Conservation (phyloP, 2,329 filamentous ascomycete genomes). For the Pseudogymnoascus sp. region DNA sequence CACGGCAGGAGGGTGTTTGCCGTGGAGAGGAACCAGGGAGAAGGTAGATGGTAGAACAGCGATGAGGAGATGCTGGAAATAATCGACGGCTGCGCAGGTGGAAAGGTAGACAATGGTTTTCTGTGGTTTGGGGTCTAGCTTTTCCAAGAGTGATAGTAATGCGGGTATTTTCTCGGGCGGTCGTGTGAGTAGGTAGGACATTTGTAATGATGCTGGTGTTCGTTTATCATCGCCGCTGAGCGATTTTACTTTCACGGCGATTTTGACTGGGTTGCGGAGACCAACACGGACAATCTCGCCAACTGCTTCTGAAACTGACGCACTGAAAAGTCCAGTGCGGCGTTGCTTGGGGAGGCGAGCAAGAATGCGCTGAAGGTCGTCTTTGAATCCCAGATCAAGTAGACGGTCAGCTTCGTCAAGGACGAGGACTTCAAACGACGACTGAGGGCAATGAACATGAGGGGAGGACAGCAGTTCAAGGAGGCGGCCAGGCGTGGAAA, state of each 20-base stretch:
- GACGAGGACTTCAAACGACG: slow-evolving; percentile 84
- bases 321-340: slow-evolving; percentile 87
- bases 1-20: slow-evolving; percentile 82
- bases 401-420: slow-evolving; percentile 91
- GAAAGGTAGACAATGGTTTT: slow-evolving; percentile 88
- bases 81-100: slow-evolving; percentile 90
- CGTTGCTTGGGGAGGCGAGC: slow-evolving; percentile 82
- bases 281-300: slow-evolving; percentile 88
- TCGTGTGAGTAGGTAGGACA: slow-evolving; percentile 71
- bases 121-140: slow-evolving; percentile 64
- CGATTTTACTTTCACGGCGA: slow-evolving; percentile 85
- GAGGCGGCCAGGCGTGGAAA: slow-evolving; percentile 84
- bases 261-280: slow-evolving; percentile 86
- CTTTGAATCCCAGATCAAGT: slow-evolving; percentile 88
- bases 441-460: slow-evolving; percentile 79
- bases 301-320: slow-evolving; percentile 91
- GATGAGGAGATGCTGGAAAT: slow-evolving; percentile 76
- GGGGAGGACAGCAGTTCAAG: slow-evolving; percentile 79
- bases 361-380: slow-evolving; percentile 79
- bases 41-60: slow-evolving; percentile 60
- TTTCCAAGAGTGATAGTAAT: slow-evolving; percentile 59
- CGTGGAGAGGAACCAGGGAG: slow-evolving; percentile 72
- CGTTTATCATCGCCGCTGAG: slow-evolving; percentile 70
- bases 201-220: slow-evolving; percentile 86
- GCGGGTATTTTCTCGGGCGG: slow-evolving; percentile 74